Base-by-base conservation (phyloP, 148 eudicot genomes). In the Pharnaceum exiguum region DNA sequence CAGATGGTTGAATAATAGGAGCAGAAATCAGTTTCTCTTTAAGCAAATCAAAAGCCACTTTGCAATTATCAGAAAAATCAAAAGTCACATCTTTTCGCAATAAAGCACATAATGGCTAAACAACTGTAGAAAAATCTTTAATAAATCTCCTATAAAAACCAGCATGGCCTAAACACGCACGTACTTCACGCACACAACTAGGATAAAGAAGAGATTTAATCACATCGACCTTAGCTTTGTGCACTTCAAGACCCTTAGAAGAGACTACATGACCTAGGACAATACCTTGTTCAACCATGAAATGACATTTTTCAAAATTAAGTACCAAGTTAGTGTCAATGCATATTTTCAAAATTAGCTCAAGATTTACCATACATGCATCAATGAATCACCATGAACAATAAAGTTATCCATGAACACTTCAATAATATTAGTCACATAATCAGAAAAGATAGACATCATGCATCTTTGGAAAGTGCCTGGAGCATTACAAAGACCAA, bases 381-480 rank as follows among this genome's bases (percentile, higher is more conserved):
- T 55, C 33, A 56, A 65, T 3, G 37, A 46, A 16, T 55, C 46
- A 3, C 55, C 55, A 65, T 45, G 26, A 7, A 55, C 15, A 0
- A 36, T 22, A 12, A 55, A 50, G n/a, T 49, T 48, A 28, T 62
- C 57, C 55, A 61, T 47, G n/a, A 47, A 17, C 23, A 18, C 23
- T 51, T 7, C 33, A n/a, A n/a, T n/a, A n/a, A n/a, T n/a, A n/a
- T n/a, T n/a, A n/a, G n/a, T n/a, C n/a, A n/a, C n/a, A n/a, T n/a
- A 59, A 19, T 59, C 40, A 10, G 40, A 59, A 44, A 59, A 59
- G 9, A 60, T 46, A 19, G 19, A 19, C 21, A 60, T 30, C 64
- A 60, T 60, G 33, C 29, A 60, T 33, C 64, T 28, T 46, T 46
- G 64, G 13, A 60, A 60, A 1, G 53, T 60, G 5, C 7, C 24